Evolutionary conservation across 371 early-diverging fungal species (phyloP).

Genomic region (Lichtheimia ramosa): DNA sequence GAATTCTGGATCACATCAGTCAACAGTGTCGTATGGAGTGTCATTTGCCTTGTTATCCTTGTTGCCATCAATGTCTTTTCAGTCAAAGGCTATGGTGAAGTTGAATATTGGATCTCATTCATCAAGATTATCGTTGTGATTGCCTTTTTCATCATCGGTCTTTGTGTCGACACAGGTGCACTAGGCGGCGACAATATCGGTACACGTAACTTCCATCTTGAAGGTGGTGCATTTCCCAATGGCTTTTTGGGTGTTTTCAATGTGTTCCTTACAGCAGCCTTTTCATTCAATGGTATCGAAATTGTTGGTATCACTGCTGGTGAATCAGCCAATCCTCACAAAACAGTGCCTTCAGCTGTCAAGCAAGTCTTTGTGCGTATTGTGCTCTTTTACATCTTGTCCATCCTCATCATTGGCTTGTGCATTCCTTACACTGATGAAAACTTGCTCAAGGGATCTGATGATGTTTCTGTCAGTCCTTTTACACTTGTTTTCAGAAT

Average conservation of each 20-base stretch:
- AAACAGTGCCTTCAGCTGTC: conserved; percentile 75
- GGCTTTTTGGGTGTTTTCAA: conserved; percentile 71
- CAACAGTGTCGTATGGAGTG: conserved; percentile 59
- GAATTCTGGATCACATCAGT: conserved; percentile 75
- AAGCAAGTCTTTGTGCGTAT: conserved; percentile 77
- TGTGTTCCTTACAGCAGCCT: conserved; percentile 79
- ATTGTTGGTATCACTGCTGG: conserved; percentile 76
- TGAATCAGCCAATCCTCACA: conserved; percentile 70
- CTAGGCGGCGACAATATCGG: conserved; percentile 47
- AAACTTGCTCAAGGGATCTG: conserved; percentile 46
- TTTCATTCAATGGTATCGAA: conserved; percentile 85
- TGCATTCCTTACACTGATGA: conserved; percentile 66
- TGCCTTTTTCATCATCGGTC: conserved; percentile 75
- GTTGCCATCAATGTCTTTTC: conserved; percentile 64
- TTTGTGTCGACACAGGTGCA: conserved; percentile 67
- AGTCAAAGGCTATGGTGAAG: conserved; percentile 72
- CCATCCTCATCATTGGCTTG: conserved; percentile 74
- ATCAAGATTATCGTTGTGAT: conserved; percentile 62
- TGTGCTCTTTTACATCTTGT: conserved; percentile 71
- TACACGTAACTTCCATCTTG: conserved; percentile 64
- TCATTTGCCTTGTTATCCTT: conserved; percentile 60
- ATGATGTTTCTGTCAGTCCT: conserved; percentile 60
- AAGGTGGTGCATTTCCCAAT: conserved; percentile 76
- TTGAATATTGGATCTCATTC: conserved; percentile 59
- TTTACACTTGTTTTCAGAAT: conserved; percentile 73